These are phyloP conservation scores for Tagetes erecta DNA, from an alignment of 129 eudicot species.

Conservation along the genomic window DNA sequence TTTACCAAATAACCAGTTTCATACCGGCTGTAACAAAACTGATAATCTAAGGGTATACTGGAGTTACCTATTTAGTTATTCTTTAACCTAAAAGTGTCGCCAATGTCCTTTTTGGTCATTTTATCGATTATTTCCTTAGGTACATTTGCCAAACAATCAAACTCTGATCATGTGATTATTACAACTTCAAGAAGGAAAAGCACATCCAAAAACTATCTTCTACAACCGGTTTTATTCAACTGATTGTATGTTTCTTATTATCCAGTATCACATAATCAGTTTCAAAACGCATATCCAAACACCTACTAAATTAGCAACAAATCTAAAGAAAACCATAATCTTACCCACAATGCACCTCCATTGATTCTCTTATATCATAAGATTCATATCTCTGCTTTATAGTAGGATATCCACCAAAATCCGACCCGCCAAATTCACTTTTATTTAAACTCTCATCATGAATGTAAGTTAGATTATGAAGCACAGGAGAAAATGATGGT, in stretches of 20 bases:
- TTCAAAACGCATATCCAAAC: neutral
- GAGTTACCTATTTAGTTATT: neutral
- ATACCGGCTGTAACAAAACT: neutral
- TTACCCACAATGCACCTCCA: constrained; percentile 82
- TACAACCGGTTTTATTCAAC: neutral
- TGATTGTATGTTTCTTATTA: neutral
- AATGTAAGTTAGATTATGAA: constrained; percentile 53
- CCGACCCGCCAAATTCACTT: constrained; percentile 86
- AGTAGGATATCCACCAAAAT: constrained; percentile 79
- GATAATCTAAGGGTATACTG: neutral
- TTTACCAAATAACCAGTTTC: neutral
- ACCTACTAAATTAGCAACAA: constrained; percentile 2
- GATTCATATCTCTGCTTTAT: constrained; percentile 63
- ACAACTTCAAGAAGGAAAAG: constrained; percentile 6
- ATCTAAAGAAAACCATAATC: constrained; percentile 15
- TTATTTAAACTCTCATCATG: constrained; percentile 59
- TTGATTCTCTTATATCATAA: constrained; percentile 65
- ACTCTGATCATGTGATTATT: neutral
- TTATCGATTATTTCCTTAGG: neutral
- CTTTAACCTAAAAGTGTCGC: neutral
- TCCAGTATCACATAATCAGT: neutral
- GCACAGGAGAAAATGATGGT: constrained; percentile 69
- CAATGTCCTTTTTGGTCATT: neutral
- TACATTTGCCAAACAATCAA: neutral
- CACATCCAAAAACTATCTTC: neutral